Conservation (phyloP, 257 asterid genomes). For the Solanum acaule region DNA sequence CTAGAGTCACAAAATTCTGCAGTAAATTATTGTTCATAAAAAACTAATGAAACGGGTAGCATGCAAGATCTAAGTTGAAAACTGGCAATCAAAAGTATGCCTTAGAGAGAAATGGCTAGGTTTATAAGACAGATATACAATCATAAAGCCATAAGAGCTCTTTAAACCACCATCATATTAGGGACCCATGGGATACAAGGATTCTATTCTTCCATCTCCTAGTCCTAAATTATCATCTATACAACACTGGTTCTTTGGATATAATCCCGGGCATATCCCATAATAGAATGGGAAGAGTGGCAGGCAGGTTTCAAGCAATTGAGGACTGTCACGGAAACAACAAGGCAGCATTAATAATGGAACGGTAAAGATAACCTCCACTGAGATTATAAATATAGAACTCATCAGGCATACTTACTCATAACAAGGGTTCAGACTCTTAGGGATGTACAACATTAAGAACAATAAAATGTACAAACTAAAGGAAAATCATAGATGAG, state of each 20-base stretch:
- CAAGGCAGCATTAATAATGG: neutral
- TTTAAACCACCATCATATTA: neutral
- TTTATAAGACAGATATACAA: neutral
- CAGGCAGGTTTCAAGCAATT: neutral
- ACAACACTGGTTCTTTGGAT: neutral
- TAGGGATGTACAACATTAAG: neutral
- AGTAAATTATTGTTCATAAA: neutral
- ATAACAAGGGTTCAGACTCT: neutral
- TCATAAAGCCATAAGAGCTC: neutral
- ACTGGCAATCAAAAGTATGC: neutral
- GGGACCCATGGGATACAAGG: neutral
- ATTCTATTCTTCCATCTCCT: neutral
- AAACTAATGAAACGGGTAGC: neutral
- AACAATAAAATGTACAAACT: neutral
- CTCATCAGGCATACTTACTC: neutral
- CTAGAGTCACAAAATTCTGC: neutral
- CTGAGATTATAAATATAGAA: neutral
- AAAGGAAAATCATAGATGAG: neutral
- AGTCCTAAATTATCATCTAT: neutral
- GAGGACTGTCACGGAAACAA: neutral
- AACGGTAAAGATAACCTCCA: neutral
- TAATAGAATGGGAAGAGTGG: neutral
- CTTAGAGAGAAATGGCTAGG: neutral
- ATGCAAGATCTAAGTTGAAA: neutral
- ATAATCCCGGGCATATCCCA: neutral